Percentiles rank a stretch among this genome's conserved stretches.
phyloP scores from a whole-genome alignment of 2,329 filamentous ascomycete genomes.

The Hirsutella thompsonii region DNA sequence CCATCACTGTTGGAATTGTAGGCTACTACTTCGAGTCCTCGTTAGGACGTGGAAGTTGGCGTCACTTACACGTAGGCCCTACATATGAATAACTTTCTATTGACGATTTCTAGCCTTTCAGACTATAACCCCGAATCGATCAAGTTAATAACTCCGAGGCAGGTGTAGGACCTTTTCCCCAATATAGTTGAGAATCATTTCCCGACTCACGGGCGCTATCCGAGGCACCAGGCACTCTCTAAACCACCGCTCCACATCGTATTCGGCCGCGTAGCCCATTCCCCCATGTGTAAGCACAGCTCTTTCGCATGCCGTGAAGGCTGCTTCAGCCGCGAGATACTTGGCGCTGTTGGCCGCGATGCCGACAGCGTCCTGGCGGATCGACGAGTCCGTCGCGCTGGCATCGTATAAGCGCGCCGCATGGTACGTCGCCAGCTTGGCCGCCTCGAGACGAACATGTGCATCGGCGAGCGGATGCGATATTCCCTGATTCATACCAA shows the following conservation, averaged over 20 bases:
- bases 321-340: constrained; percentile 54
- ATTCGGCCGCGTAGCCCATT: constrained; percentile 53
- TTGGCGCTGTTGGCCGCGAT: constrained; percentile 59
- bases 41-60: too few species aligned
- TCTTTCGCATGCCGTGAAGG: constrained; percentile 48
- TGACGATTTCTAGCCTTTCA: background rate
- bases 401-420: constrained; percentile 50
- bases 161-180: constrained; percentile 54
- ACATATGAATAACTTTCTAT: too few species aligned
- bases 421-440: constrained; percentile 53
- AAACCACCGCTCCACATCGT: constrained; percentile 53
- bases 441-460: constrained; percentile 52
- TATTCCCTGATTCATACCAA: constrained; percentile 54
- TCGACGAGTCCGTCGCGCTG: constrained; percentile 32
- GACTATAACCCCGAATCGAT: background rate
- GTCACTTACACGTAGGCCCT: too few species aligned
- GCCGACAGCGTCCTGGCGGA: constrained; percentile 40
- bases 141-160: constrained; percentile 49
- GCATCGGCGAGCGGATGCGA: constrained; percentile 53
- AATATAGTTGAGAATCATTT: constrained; percentile 69
- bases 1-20: too few species aligned
- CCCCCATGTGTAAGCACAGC: constrained; percentile 47
- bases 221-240: constrained; percentile 52
- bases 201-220: constrained; percentile 51
- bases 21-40: too few species aligned